Evolutionary conservation across 176 grass and related monocot genomes (phyloP), one percentile per base, ranked within the genome.

Genomic region (Ampelocalamus luodianensis): DNA sequence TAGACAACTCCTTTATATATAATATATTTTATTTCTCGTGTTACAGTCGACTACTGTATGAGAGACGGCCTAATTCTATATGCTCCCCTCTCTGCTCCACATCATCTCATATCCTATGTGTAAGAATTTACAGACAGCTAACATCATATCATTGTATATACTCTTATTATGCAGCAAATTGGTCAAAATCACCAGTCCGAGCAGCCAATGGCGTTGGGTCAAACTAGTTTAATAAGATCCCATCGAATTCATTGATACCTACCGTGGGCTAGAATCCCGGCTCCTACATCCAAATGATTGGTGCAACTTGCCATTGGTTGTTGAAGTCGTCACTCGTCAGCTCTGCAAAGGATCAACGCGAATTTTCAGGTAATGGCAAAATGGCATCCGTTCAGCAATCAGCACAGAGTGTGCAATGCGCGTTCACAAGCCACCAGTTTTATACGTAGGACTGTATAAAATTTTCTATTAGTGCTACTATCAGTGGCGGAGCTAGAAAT

Each of bases 201-300:
- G 63, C 40, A 50, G 64, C 80, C 82, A 89, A 60, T 80, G 3
- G 82, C 50, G 54, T 39, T 3, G 20, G 68, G 60, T 89, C 13
- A 49, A 49, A 49, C 46, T 49, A 49, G 46, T 15, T 49, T 49
- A 49, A 49, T 14, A 5, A 15, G 46, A 15, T 15, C 46, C 13
- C 46, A 5, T 49, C 14, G 46, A 49, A 15, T 15, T 15, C 4
- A 15, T 49, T 49, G 13, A 15, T 15, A 15, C 46, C 46, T 15
- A 15, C 46, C 46, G 46, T 15, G 46, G 13, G 46, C 46, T 49
- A 15, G 4, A 15, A 49, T 49, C 46, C 46, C 4, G 4, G 46
- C 46, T 49, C 46, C 13, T 27, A 10, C 8, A n/a, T 58, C 55
- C 55, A 58, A 10, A n/a, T 58, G 10, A n/a, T n/a, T 58, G 20